phyloP scores from a whole-genome alignment of 139 green algal genomes.

The Tetradesmus obliquus region DNA sequence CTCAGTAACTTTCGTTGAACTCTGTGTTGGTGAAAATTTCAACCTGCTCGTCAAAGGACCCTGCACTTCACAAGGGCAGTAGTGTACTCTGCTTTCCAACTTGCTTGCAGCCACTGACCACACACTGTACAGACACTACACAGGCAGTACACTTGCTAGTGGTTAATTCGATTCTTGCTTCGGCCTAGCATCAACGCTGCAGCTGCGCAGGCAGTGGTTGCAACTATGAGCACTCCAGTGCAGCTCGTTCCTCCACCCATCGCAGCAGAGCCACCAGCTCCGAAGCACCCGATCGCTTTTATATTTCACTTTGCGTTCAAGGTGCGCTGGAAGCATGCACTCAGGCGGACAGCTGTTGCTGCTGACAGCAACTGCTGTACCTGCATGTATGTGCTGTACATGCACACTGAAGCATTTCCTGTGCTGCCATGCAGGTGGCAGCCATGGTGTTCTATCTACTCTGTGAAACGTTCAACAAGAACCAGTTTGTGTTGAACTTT shows the following conservation, averaged over 20 bases:
- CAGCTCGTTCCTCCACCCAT: not conserved
- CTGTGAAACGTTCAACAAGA: conserved; percentile 66
- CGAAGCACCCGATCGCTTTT: conserved; percentile 56
- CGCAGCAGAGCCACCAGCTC: conserved; percentile 34
- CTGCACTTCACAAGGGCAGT: not conserved
- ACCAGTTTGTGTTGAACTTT: conserved; percentile 89
- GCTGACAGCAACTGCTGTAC: not conserved
- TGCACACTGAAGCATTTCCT: not conserved
- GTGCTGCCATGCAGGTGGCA: conserved; percentile 57
- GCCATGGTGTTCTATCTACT: conserved; percentile 76
- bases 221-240: not conserved
- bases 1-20: no score
- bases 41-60: not conserved
- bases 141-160: not conserved
- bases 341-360: not conserved
- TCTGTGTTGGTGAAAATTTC: not conserved
- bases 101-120: not conserved
- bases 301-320: conserved; percentile 71
- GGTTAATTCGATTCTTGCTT: not conserved
- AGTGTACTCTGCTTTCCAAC: not conserved
- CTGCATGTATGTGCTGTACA: not conserved
- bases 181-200: not conserved
- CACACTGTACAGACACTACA: not conserved
- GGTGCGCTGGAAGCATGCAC: not conserved
- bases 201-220: conserved; percentile 1